Conservation (phyloP, 371 early-diverging fungal species). For the Dichotomocladium elegans region DNA sequence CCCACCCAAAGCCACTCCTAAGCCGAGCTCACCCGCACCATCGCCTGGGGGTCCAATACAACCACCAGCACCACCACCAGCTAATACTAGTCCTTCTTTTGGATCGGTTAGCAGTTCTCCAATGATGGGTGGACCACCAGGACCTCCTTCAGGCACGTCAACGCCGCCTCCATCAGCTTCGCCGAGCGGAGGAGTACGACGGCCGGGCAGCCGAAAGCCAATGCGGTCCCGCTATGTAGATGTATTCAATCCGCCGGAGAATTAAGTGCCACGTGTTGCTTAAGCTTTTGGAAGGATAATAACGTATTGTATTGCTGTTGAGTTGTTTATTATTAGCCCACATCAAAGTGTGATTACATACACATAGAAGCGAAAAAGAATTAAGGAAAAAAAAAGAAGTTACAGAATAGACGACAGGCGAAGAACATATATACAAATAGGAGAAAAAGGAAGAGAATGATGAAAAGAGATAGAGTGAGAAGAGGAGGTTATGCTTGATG, state of each 20-base stretch:
- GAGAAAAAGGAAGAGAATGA: too few species aligned
- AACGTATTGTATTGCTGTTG: too few species aligned
- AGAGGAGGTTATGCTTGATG: too few species aligned
- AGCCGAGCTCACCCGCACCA: background rate
- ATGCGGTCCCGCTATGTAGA: slow-evolving; percentile 50
- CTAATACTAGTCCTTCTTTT: slow-evolving; percentile 9
- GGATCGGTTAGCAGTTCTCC: background rate
- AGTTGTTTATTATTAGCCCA: too few species aligned
- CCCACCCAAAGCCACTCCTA: background rate
- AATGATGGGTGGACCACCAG: background rate
- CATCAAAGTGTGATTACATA: too few species aligned
- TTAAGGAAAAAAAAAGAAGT: too few species aligned
- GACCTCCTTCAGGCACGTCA: slow-evolving; percentile 6
- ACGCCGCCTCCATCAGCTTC: slow-evolving; percentile 12
- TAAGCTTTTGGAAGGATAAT: too few species aligned
- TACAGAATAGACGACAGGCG: too few species aligned
- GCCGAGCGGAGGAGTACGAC: slow-evolving; percentile 17
- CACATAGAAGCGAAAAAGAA: too few species aligned
- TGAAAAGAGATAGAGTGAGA: too few species aligned
- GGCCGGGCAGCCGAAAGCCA: slow-evolving; percentile 28
- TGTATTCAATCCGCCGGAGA: slow-evolving; percentile 35
- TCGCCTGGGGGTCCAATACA: slow-evolving; percentile 26
- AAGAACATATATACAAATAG: too few species aligned
- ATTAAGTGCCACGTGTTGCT: too few species aligned
- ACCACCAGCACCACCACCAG: slow-evolving; percentile 30